Evolutionary conservation across 306 rosid species (phyloP), one percentile per base, ranked within the genome.

Genomic region (Quercus aquifolioides): DNA sequence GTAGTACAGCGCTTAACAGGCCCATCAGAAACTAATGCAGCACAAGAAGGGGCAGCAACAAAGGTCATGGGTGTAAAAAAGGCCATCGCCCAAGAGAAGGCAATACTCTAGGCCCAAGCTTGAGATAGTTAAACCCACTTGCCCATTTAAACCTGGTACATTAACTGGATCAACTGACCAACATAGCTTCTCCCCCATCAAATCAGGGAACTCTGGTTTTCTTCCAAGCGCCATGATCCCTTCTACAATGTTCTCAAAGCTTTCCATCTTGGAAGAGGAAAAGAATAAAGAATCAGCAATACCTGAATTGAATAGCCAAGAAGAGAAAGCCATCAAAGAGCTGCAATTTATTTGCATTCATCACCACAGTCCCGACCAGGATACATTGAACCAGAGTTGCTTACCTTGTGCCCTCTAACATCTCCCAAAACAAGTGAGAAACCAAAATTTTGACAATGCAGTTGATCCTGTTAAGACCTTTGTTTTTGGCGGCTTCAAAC

Each of bases 1-100:
- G 88, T 92, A 3, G 98, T 94, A 52, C 98, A 91, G 38, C 78
- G 91, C 0, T 74, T 94, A 58, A 94, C 98, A 73, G 91, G 97
- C 19, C 90, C 91, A 58, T 75, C 97, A 35, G 87, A 86, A 83
- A 20, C 71, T 5, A 43, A 28, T 5, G 76, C 82, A 71, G 8
- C 60, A 79, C 77, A 68, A 78, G 84, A 83, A 25, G 69, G 23
- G 31, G 75, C 83, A 8, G 13, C 70, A 5, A 54, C 79, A 64
- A 90, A 85, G 79, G 83, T 23, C 13, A 6, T 55, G 0, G 62
- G 67, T 67, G 58, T 58, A 49, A 87, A 83, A 38, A 71, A 87
- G 82, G 74, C 64, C 82, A 18, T 60, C 85, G 6, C 25, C 91
- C 41, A 91, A 94, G 55, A 88, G 97, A 83, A 89, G 94, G 57